Conservation (phyloP, 768 basidiomycete species). For the Tubosaeta brunneosetosa region DNA sequence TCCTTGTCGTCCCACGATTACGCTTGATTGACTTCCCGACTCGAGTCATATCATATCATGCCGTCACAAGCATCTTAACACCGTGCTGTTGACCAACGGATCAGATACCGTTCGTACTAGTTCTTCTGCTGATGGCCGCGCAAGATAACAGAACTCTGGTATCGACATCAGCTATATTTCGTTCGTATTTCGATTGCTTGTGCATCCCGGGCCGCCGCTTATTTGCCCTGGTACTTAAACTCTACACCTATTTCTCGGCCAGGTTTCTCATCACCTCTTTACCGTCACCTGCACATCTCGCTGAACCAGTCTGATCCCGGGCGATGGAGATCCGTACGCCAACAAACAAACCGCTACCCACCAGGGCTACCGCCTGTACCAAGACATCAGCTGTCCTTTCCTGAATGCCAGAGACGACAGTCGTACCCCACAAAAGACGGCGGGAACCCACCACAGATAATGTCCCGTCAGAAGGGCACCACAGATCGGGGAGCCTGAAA, state of each 20-base stretch:
- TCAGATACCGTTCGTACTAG: too few relatives aligned
- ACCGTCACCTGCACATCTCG: not conserved
- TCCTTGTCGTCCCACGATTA: too few relatives aligned
- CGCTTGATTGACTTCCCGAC: too few relatives aligned
- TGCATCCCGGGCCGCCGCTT: too few relatives aligned
- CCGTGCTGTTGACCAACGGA: too few relatives aligned
- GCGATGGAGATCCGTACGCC: not conserved
- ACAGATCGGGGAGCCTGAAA: constrained; percentile 45
- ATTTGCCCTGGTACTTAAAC: too few relatives aligned
- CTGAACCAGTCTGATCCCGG: not conserved
- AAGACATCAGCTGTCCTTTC: not conserved
- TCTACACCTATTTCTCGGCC: not conserved
- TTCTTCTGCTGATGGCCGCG: too few relatives aligned
- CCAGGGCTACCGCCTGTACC: not conserved
- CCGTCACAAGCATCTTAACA: too few relatives aligned
- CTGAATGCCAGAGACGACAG: not conserved
- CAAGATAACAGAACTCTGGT: too few relatives aligned
- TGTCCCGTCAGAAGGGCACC: constrained; percentile 46
- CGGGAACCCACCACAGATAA: constrained; percentile 51
- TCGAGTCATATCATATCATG: too few relatives aligned
- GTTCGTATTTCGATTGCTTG: too few relatives aligned
- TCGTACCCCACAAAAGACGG: constrained; percentile 41
- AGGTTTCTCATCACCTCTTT: not conserved
- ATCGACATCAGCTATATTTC: too few relatives aligned
- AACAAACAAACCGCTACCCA: not conserved